Evolutionary conservation across 225 moss, liverwort and hornwort species (phyloP).

Genomic region (Climacium dendroides): DNA sequence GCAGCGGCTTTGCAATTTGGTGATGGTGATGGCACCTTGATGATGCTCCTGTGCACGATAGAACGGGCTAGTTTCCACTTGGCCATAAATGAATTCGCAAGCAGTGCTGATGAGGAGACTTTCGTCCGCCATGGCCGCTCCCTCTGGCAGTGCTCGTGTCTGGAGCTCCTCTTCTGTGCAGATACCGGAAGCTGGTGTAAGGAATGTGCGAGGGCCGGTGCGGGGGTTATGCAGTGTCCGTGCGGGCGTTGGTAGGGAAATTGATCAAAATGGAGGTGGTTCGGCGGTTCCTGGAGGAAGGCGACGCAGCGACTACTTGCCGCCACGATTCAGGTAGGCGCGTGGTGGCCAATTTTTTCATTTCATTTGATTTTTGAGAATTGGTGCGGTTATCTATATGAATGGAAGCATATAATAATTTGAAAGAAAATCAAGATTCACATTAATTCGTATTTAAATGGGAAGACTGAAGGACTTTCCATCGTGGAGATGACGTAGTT

Average conservation of each 20-base stretch:
- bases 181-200: background rate
- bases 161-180: constrained; percentile 9
- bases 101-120: constrained; percentile 5
- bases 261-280: background rate
- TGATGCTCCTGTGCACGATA: background rate
- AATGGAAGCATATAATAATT: background rate
- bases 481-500: background rate
- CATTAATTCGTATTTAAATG: background rate
- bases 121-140: constrained; percentile 10
- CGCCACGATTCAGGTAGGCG: constrained; percentile 28
- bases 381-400: background rate
- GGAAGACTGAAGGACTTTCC: background rate
- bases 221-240: background rate
- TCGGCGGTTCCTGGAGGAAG: background rate
- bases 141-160: background rate
- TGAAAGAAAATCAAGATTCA: background rate
- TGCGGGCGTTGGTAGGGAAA: background rate
- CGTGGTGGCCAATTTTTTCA: background rate
- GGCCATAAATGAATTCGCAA: background rate
- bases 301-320: constrained; percentile 1
- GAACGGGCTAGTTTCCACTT: background rate
- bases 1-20: background rate
- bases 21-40: background rate
- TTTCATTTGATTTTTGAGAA: background rate
- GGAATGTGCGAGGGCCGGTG: background rate